phyloP scores from a whole-genome alignment of 371 early-diverging fungal genomes.

The Phascolomyces articulosus region DNA sequence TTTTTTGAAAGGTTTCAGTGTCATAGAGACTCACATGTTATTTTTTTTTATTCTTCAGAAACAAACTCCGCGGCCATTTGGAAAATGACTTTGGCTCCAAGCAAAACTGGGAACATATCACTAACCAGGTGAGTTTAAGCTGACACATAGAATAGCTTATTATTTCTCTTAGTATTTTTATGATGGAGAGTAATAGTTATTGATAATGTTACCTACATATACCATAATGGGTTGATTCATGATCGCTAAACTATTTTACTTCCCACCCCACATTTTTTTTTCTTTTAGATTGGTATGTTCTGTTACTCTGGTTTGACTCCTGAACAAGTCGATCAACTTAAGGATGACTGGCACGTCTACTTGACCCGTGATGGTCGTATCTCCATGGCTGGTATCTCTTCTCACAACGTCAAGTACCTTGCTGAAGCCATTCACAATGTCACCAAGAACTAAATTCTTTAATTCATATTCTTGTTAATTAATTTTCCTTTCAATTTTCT shows the following conservation, averaged over 20 bases:
- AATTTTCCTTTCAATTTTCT: slow-evolving; percentile 10
- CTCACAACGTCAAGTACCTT: slow-evolving; percentile 92
- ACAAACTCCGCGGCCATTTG: slow-evolving; percentile 77
- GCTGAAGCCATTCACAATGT: slow-evolving; percentile 96
- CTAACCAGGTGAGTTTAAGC: slow-evolving; percentile 65
- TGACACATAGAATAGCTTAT: too few relatives aligned
- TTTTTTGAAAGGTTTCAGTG: neutral
- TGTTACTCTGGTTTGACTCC: slow-evolving; percentile 96
- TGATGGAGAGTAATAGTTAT: too few relatives aligned
- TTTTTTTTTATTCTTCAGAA: slow-evolving; percentile 19
- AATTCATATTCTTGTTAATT: neutral
- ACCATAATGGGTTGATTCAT: neutral
- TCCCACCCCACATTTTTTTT: too few relatives aligned
- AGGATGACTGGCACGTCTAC: slow-evolving; percentile 90
- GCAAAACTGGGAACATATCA: slow-evolving; percentile 93
- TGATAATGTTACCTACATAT: too few relatives aligned
- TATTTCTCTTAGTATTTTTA: too few relatives aligned
- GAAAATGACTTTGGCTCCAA: slow-evolving; percentile 82
- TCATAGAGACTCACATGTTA: slow-evolving; percentile 7
- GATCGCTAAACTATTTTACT: neutral
- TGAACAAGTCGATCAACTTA: slow-evolving; percentile 86
- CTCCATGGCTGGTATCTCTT: slow-evolving; percentile 95
- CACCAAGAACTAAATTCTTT: slow-evolving; percentile 63
- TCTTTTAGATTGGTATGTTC: slow-evolving; percentile 96
- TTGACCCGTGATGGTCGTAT: slow-evolving; percentile 97